Evolutionary conservation across 306 rosid genomes (phyloP).

Genomic region (Spatholobus suberectus): DNA sequence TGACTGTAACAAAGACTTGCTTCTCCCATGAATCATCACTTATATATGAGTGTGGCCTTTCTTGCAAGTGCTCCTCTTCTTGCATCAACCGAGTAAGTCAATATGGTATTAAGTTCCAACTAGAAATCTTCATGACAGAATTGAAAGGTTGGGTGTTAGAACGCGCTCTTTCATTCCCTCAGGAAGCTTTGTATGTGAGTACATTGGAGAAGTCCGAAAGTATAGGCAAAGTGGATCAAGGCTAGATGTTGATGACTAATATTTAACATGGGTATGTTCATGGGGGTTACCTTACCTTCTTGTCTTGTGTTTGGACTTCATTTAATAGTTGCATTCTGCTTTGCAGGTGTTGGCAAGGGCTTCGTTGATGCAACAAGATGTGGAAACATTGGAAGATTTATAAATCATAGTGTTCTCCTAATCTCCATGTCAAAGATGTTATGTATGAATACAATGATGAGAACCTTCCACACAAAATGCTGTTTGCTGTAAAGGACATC

Average conservation of each 20-base stretch:
- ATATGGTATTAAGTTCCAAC: conserved; percentile 37
- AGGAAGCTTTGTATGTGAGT: conserved; percentile 57
- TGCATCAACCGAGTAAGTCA: conserved; percentile 48
- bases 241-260: background rate
- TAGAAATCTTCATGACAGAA: conserved; percentile 47
- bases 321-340: background rate
- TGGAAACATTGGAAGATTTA: conserved; percentile 50
- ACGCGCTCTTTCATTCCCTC: conserved; percentile 48
- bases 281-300: background rate
- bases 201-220: conserved; percentile 43
- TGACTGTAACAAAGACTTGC: background rate
- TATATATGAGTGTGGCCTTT: conserved; percentile 50
- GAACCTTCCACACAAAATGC: conserved; percentile 42
- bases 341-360: conserved; percentile 36
- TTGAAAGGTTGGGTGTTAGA: conserved; percentile 55
- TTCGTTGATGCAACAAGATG: conserved; percentile 38
- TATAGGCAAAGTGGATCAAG: background rate
- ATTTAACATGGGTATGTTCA: conserved; percentile 25
- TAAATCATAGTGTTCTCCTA: conserved; percentile 51
- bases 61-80: conserved; percentile 45
- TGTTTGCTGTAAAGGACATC: conserved; percentile 47
- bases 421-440: conserved; percentile 35
- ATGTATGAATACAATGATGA: conserved; percentile 23
- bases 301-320: background rate
- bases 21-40: background rate